These are phyloP conservation scores for Hypomyces perniciosus DNA, from an alignment of 2,329 filamentous ascomycete species.

Conservation along the genomic window DNA sequence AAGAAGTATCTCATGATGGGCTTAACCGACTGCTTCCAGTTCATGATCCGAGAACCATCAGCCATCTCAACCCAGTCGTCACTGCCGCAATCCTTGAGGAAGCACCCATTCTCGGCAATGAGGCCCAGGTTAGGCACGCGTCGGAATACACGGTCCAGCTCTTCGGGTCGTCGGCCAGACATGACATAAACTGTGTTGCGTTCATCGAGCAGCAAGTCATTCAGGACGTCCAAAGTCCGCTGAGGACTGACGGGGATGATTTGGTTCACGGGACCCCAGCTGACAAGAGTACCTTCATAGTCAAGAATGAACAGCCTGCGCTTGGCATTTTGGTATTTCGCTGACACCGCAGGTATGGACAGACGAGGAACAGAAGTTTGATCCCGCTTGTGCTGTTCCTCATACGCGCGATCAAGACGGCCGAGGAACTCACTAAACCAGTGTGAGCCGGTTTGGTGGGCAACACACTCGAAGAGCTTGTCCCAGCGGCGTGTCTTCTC, in stretches of 20 bases:
- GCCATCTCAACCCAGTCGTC: slow-evolving; percentile 73
- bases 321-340: slow-evolving; percentile 59
- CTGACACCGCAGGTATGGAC: slow-evolving; percentile 57
- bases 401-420: slow-evolving; percentile 67
- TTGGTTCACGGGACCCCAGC: slow-evolving; percentile 75
- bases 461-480: slow-evolving; percentile 65
- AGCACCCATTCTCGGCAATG: slow-evolving; percentile 93
- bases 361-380: slow-evolving; percentile 82
- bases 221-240: slow-evolving; percentile 75
- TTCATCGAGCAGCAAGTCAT: slow-evolving; percentile 72
- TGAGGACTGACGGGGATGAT: slow-evolving; percentile 81
- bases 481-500: slow-evolving; percentile 73
- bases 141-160: slow-evolving; percentile 80
- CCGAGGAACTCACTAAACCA: slow-evolving; percentile 77
- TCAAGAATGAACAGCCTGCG: slow-evolving; percentile 83
- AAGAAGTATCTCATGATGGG: slow-evolving; percentile 83
- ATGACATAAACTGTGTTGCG: slow-evolving; percentile 89
- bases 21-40: slow-evolving; percentile 80
- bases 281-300: slow-evolving; percentile 87
- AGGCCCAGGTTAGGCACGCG: slow-evolving; percentile 77
- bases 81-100: slow-evolving; percentile 65
- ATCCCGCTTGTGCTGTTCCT: slow-evolving; percentile 78
- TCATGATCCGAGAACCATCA: slow-evolving; percentile 60
- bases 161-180: slow-evolving; percentile 81
- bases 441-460: slow-evolving; percentile 73